Evolutionary conservation across 2,329 filamentous ascomycete species (phyloP).

Genomic region (Talaromyces sp.): DNA sequence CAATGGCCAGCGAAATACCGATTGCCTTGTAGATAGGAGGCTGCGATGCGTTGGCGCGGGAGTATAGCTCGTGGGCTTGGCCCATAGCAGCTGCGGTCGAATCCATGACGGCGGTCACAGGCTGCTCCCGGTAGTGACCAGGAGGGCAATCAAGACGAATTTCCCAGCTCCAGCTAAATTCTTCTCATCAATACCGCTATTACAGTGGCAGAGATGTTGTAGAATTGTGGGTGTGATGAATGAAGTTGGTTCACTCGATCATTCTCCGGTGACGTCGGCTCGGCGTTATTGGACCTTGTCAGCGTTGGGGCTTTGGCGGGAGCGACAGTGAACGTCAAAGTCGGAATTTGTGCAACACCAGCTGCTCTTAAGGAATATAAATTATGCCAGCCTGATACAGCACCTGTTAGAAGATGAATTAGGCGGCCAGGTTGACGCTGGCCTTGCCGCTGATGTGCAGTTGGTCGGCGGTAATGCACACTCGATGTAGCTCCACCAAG

Average conservation of each 20-base stretch:
- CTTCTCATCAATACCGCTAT: background rate
- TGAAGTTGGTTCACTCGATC: background rate
- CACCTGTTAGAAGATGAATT: background rate
- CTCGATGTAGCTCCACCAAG: background rate
- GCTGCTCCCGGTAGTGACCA: slow-evolving; percentile 14
- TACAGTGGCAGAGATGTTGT: background rate
- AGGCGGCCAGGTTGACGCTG: background rate
- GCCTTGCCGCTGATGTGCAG: background rate
- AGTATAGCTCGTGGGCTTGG: slow-evolving; percentile 39
- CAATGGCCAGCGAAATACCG: slow-evolving; percentile 77
- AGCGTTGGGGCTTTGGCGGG: background rate
- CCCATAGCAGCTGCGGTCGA: slow-evolving; percentile 30
- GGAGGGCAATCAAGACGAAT: background rate
- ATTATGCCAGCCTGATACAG: background rate
- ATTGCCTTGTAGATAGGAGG: slow-evolving; percentile 71
- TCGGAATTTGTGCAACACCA: background rate
- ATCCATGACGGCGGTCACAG: slow-evolving; percentile 35
- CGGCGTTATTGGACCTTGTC: background rate
- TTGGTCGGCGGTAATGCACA: background rate
- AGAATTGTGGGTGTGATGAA: background rate
- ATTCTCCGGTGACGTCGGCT: background rate
- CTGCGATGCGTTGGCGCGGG: slow-evolving; percentile 34
- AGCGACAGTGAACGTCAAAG: background rate
- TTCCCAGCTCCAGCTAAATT: background rate
- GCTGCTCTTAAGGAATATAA: background rate